Evolutionary conservation across 2,329 filamentous ascomycete species (phyloP).

Genomic region (Fusarium sambucinum): DNA sequence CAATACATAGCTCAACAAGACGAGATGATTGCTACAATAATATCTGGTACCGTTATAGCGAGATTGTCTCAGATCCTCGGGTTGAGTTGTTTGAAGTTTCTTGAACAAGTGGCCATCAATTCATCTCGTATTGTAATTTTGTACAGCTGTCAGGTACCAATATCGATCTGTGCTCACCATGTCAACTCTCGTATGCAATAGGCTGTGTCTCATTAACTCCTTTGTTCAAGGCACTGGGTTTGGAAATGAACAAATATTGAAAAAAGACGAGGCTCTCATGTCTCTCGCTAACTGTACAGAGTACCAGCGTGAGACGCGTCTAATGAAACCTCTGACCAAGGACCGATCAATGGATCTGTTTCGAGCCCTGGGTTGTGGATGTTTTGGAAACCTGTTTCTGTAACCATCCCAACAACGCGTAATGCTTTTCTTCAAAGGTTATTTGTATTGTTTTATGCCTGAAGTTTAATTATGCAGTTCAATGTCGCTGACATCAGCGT

Average conservation of each 20-base stretch:
- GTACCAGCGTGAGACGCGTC: slow-evolving; percentile 25
- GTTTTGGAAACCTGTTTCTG: slow-evolving; percentile 20
- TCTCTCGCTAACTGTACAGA: slow-evolving; percentile 23
- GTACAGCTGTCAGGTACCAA: slow-evolving; percentile 23
- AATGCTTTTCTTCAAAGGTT: slow-evolving; percentile 3
- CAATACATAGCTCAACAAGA: slow-evolving; percentile 24
- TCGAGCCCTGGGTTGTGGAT: slow-evolving; percentile 28
- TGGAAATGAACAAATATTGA: slow-evolving; percentile 13
- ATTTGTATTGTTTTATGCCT: slow-evolving; percentile 18
- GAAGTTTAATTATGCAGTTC: slow-evolving; percentile 21
- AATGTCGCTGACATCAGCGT: slow-evolving; percentile 24
- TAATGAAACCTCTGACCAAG: slow-evolving; percentile 25
- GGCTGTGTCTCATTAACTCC: slow-evolving; percentile 2
- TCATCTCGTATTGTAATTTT: slow-evolving; percentile 38
- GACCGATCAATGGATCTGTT: slow-evolving; percentile 21
- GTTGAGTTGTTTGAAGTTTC: slow-evolving; percentile 18
- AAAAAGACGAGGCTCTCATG: slow-evolving; percentile 24
- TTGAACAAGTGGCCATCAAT: slow-evolving; percentile 6
- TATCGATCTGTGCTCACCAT: neutral
- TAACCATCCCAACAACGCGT: slow-evolving; percentile 17
- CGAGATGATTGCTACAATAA: slow-evolving; percentile 9
- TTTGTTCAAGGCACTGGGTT: neutral
- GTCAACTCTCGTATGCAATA: slow-evolving; percentile 1
- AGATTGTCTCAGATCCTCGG: slow-evolving; percentile 34
- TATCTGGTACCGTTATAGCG: slow-evolving; percentile 5